A percentile compares a stretch with the other conserved stretches of the same genome.
Conservation (phyloP, 208 protist genomes). For the Leishmania tarentolae region DNA sequence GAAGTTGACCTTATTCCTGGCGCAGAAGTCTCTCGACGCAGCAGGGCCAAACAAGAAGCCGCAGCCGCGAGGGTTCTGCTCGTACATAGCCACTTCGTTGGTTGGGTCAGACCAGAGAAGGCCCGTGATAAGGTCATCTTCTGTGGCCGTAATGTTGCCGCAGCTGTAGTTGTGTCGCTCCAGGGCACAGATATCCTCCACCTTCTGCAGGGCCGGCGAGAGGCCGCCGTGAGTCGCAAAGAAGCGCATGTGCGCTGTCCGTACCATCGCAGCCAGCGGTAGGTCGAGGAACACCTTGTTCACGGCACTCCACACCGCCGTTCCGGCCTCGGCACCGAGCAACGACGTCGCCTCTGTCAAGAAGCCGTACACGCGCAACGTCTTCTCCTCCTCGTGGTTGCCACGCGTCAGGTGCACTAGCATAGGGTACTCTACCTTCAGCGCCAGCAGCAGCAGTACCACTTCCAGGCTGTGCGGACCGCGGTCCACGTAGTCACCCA, state of each 20-base stretch:
- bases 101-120: slow-evolving; percentile 98
- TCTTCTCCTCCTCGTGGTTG: slow-evolving; percentile 87
- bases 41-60: slow-evolving; percentile 96
- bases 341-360: slow-evolving; percentile 52
- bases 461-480: slow-evolving; percentile 56
- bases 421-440: slow-evolving; percentile 80
- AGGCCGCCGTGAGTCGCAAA: slow-evolving; percentile 98
- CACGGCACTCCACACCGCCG: slow-evolving; percentile 65
- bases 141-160: slow-evolving; percentile 90
- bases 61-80: slow-evolving; percentile 97
- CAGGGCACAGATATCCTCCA: slow-evolving; percentile 35
- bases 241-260: slow-evolving; percentile 89
- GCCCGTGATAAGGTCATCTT: slow-evolving; percentile 97
- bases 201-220: slow-evolving; percentile 77
- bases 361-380: slow-evolving; percentile 75
- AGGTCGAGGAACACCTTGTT: slow-evolving; percentile 79
- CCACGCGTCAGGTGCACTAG: slow-evolving; percentile 83
- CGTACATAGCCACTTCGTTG: slow-evolving; percentile 85
- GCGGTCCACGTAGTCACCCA: slow-evolving; percentile 99
- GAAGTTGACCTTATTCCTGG: slow-evolving; percentile 97
- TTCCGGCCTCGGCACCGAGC: slow-evolving; percentile 43
- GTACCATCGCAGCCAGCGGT: slow-evolving; percentile 73
- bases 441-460: slow-evolving; percentile 78
- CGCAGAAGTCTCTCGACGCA: slow-evolving; percentile 95
- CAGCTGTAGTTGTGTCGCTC: slow-evolving; percentile 49